Base-by-base conservation (phyloP, 106 monocot species). In the Dioscorea zingiberensis region DNA sequence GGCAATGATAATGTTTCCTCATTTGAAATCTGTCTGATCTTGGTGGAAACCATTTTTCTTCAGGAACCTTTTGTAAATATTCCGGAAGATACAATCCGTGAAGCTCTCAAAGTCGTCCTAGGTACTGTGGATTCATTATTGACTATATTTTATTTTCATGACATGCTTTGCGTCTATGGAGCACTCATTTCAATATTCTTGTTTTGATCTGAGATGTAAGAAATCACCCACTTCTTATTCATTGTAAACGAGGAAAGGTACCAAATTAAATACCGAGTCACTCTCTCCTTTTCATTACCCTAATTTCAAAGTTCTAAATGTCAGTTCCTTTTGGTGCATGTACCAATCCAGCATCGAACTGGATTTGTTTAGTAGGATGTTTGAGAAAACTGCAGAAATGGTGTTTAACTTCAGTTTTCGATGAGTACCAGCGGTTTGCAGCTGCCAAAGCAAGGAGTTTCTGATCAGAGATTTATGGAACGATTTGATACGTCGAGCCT, bases 211-310 rank as follows among this genome's bases (percentile, higher is more conserved):
- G n/a, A 93, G 93, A 93, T 80, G 75, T 49, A 10, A 54, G 48
- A 61, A 93, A 93, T 55, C 93, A 83, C 55, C 93, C 93, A 8
- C 15, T 93, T 47, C 82, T 93, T 13, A 93, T 93, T 60, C 93
- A 93, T 27, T 93, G 93, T 72, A 93, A 85, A 62, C 73, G 93
- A 73, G 93, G 93, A 24, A 93, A 93, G 82, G 93, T 93, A 61
- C 54, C 24, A 0, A 56, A 8, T 29, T 14, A 30, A n/a, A 16
- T 2, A 29, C 66, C 17, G 44, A 55, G 19, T 46, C 12, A 23
- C 21, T 25, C 10, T 58, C 24, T 51, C 12, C 8, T 48, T 49
- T 61, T 15, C 22, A 27, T 28, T 63, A 22, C 59, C 38, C 10
- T 2, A 38, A 10, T 38, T 38, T 38, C 38, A 38, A 6, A 38